These are phyloP conservation scores for Epicoccum nigrum DNA, from an alignment of 2,329 filamentous ascomycete genomes.

Conservation along the genomic window DNA sequence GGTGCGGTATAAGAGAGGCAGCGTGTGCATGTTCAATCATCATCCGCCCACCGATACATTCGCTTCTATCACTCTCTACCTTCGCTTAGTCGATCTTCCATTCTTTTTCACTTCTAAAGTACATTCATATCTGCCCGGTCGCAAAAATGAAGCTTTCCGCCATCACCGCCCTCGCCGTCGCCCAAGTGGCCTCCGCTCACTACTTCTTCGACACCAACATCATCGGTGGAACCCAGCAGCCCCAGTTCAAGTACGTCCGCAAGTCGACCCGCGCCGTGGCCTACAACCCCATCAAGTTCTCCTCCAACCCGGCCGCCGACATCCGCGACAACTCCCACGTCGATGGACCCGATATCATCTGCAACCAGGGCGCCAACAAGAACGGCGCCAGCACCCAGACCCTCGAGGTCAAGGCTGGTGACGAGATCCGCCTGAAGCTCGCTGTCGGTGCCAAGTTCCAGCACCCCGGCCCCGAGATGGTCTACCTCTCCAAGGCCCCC, in stretches of 20 bases:
- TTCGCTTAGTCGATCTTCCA: constrained; percentile 5
- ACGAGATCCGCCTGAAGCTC: constrained; percentile 27
- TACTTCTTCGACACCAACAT: constrained; percentile 35
- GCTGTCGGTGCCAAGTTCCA: constrained; percentile 30
- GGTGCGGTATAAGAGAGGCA: constrained; percentile 5
- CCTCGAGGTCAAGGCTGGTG: constrained; percentile 29
- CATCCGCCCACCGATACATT: constrained; percentile 7
- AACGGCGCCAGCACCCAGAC: constrained; percentile 15
- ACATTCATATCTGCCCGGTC: constrained; percentile 14
- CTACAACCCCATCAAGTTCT: constrained; percentile 37
- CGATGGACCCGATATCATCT: constrained; percentile 32
- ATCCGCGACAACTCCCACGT: constrained; percentile 28
- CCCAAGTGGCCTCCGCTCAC: constrained; percentile 29
- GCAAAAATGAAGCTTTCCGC: constrained; percentile 15
- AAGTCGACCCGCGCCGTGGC: constrained; percentile 26
- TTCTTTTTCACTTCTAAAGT: constrained; percentile 12
- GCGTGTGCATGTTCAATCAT: background rate
- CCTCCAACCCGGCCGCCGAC: constrained; percentile 20
- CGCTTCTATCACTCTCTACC: constrained; percentile 10
- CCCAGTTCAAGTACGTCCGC: constrained; percentile 29
- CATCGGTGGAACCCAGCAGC: constrained; percentile 14
- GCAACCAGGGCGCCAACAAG: constrained; percentile 33
- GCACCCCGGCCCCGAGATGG: constrained; percentile 32
- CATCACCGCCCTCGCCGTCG: constrained; percentile 9
- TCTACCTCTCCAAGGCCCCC: constrained; percentile 41